Evolutionary conservation across 371 early-diverging fungal species (phyloP).

Genomic region (Actinomortierella wolfii): DNA sequence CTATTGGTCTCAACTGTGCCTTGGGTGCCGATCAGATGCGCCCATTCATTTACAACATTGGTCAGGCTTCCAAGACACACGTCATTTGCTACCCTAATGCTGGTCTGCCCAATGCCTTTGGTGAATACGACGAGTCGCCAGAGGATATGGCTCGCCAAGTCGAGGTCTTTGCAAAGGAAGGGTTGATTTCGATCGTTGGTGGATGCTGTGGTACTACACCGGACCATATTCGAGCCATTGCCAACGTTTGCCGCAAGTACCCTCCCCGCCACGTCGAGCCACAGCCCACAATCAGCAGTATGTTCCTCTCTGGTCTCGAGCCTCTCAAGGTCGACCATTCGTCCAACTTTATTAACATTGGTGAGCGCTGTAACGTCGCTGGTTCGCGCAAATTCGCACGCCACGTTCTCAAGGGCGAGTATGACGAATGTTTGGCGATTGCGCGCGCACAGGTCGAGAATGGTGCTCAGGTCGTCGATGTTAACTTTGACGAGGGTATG

Average conservation of each 20-base stretch:
- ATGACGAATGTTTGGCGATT: conserved; percentile 92
- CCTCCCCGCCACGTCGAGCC: conserved; percentile 77
- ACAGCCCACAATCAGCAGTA: conserved; percentile 61
- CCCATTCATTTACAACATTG: conserved; percentile 90
- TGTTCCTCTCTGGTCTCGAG: conserved; percentile 89
- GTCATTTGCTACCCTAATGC: conserved; percentile 96
- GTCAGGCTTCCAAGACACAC: conserved; percentile 77
- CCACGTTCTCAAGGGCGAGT: conserved; percentile 86
- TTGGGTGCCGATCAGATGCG: conserved; percentile 95
- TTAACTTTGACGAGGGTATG: conserved; percentile 95
- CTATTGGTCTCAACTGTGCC: conserved; percentile 95
- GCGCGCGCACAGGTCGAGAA: conserved; percentile 92
- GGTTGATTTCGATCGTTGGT: conserved; percentile 91
- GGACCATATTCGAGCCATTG: conserved; percentile 89
- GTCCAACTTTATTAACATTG: conserved; percentile 91
- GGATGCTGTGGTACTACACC: conserved; percentile 98
- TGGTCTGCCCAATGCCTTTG: conserved; percentile 86
- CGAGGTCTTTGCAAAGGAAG: conserved; percentile 84
- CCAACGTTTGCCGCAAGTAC: conserved; percentile 73
- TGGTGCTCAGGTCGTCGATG: conserved; percentile 92
- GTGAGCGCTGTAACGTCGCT: conserved; percentile 96
- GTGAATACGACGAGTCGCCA: conserved; percentile 89
- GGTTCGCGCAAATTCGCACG: conserved; percentile 93
- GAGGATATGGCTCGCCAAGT: conserved; percentile 85
- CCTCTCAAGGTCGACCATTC: conserved; percentile 73